These are phyloP conservation scores for Trypethelium eluteriae DNA, from an alignment of 495 filamentous ascomycete species.

Conservation along the genomic window DNA sequence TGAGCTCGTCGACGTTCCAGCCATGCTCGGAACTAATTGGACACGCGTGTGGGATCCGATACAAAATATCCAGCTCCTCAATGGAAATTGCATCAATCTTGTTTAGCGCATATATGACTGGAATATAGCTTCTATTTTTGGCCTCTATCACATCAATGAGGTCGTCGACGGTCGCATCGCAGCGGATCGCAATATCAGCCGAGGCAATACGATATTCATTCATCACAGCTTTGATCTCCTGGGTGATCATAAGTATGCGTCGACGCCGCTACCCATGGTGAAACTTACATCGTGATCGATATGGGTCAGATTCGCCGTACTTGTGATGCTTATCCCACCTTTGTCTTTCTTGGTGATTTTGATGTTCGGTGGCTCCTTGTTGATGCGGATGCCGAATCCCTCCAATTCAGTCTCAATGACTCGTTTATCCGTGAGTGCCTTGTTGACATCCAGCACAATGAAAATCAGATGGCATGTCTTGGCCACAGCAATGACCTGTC, in stretches of 20 bases:
- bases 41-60: slow-evolving; percentile 91
- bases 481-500: slow-evolving; percentile 96
- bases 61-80: slow-evolving; percentile 90
- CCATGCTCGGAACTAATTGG: slow-evolving; percentile 97
- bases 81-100: slow-evolving; percentile 98
- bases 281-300: slow-evolving; percentile 72
- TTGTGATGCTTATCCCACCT: slow-evolving; percentile 89
- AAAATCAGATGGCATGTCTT: slow-evolving; percentile 99
- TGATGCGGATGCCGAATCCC: slow-evolving; percentile 95
- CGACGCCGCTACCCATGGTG: neutral
- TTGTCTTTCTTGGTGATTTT: slow-evolving; percentile 99
- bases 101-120: slow-evolving; percentile 96
- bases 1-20: slow-evolving; percentile 94
- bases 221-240: slow-evolving; percentile 97
- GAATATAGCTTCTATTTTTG: slow-evolving; percentile 91
- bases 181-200: slow-evolving; percentile 96
- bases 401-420: slow-evolving; percentile 96
- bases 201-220: slow-evolving; percentile 91
- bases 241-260: slow-evolving; percentile 23
- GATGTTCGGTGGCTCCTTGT: slow-evolving; percentile 95
- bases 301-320: slow-evolving; percentile 82
- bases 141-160: slow-evolving; percentile 94
- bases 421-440: slow-evolving; percentile 92
- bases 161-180: slow-evolving; percentile 87
- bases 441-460: slow-evolving; percentile 97